A percentile compares a stretch with the other conserved stretches of the same genome.
These are phyloP conservation scores for Pyrrhoderma lamaoense DNA, from an alignment of 1,284 basidiomycete species.

Conservation along the genomic window DNA sequence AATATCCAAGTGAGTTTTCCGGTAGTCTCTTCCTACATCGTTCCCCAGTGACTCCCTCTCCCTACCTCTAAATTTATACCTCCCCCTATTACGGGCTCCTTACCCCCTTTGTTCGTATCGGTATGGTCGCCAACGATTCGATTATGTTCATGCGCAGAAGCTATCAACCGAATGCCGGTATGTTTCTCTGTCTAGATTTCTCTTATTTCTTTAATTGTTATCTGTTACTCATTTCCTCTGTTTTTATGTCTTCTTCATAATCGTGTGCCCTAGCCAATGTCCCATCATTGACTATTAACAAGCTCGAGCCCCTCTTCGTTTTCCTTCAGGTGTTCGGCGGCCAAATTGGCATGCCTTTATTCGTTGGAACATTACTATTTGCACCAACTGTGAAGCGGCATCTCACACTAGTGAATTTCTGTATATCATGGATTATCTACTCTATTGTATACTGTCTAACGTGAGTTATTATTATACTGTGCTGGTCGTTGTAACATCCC, in stretches of 20 bases:
- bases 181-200: not conserved
- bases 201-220: too few species aligned
- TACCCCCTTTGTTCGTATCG: too few species aligned
- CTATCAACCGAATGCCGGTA: slow-evolving; percentile 3
- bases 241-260: too few species aligned
- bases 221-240: not conserved
- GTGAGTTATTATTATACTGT: not conserved
- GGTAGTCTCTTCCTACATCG: too few species aligned
- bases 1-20: too few species aligned
- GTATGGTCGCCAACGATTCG: too few species aligned
- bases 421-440: slow-evolving; percentile 15
- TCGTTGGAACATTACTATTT: slow-evolving; percentile 16
- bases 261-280: slow-evolving; percentile 8
- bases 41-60: too few species aligned
- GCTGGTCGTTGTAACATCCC: not conserved
- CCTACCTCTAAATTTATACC: too few species aligned
- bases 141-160: not conserved
- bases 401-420: slow-evolving; percentile 14
- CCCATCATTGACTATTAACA: not conserved
- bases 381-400: slow-evolving; percentile 12
- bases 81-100: too few species aligned
- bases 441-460: slow-evolving; percentile 15
- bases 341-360: slow-evolving; percentile 16
- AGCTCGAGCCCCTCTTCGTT: slow-evolving; percentile 8
- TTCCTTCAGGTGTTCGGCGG: slow-evolving; percentile 15